A percentile compares a stretch with the other conserved stretches of the same genome.
Conservation (phyloP, 164 flowering plant genomes). For the Aristolochia contorta region DNA sequence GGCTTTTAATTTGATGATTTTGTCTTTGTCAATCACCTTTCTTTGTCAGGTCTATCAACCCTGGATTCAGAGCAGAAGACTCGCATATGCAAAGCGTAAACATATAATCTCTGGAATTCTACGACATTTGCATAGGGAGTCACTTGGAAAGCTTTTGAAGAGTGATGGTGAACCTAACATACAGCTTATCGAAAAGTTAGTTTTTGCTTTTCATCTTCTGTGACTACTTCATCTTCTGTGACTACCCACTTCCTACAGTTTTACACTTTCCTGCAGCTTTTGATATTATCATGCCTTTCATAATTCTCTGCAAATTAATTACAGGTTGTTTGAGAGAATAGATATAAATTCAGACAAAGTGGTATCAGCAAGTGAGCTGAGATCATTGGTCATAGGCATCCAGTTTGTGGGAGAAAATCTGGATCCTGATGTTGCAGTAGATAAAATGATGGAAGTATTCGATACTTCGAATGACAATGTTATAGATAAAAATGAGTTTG, state of each 20-base stretch:
- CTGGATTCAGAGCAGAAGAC: conserved; percentile 64
- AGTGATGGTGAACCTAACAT: conserved; percentile 51
- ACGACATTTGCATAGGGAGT: conserved; percentile 33
- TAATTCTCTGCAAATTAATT: not conserved
- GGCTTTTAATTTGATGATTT: not conserved
- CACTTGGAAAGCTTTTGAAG: conserved; percentile 50
- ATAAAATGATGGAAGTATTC: conserved; percentile 51
- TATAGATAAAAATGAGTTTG: conserved; percentile 41
- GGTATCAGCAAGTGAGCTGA: conserved; percentile 44
- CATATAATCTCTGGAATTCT: conserved; percentile 68
- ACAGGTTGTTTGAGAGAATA: conserved; percentile 54
- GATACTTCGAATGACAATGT: conserved; percentile 39
- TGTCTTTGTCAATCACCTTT: not conserved
- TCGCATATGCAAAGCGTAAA: conserved; percentile 64
- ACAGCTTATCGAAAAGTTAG: conserved; percentile 43
- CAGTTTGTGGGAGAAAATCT: conserved; percentile 51
- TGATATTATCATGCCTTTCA: not conserved
- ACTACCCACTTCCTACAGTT: not conserved
- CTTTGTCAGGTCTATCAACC: conserved; percentile 62
- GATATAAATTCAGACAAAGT: conserved; percentile 37
- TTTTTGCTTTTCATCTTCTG: conserved; percentile 2
- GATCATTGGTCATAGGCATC: conserved; percentile 63
- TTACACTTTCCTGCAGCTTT: not conserved
- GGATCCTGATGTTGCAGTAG: conserved; percentile 49
- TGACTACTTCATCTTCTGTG: not conserved